Evolutionary conservation across 306 rosid genomes (phyloP).

Genomic region (Prunus salicina): DNA sequence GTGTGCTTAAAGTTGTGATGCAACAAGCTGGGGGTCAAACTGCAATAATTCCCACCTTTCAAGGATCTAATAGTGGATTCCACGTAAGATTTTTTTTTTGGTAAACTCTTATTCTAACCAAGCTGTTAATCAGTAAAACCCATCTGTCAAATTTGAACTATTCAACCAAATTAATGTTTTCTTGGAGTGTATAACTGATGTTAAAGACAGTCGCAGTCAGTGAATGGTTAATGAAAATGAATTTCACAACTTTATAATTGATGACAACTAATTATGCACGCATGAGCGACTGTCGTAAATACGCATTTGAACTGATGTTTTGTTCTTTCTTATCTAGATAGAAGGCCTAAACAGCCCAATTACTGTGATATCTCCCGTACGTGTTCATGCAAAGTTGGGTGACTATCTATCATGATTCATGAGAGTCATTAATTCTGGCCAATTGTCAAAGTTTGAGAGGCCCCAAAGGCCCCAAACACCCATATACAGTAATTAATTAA

Average conservation of each 20-base stretch:
- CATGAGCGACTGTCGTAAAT: too few relatives aligned
- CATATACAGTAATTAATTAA: too few relatives aligned
- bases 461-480: too few relatives aligned
- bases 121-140: constrained; percentile 11
- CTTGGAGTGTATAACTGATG: too few relatives aligned
- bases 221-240: too few relatives aligned
- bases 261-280: too few relatives aligned
- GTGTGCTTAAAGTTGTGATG: neutral
- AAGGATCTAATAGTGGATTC: constrained; percentile 2
- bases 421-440: neutral
- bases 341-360: neutral
- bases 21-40: neutral
- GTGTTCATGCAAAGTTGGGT: neutral
- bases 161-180: neutral
- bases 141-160: neutral
- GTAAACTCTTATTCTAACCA: neutral
- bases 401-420: neutral
- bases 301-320: too few relatives aligned
- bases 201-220: too few relatives aligned
- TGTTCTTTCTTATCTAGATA: neutral
- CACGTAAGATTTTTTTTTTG: neutral
- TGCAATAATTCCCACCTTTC: neutral
- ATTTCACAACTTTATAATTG: too few relatives aligned
- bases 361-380: neutral
- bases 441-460: too few relatives aligned